A percentile compares a stretch with the other conserved stretches of the same genome.
Conservation (phyloP, 2,329 filamentous ascomycete genomes). For the Aspergillus quadricinctus region DNA sequence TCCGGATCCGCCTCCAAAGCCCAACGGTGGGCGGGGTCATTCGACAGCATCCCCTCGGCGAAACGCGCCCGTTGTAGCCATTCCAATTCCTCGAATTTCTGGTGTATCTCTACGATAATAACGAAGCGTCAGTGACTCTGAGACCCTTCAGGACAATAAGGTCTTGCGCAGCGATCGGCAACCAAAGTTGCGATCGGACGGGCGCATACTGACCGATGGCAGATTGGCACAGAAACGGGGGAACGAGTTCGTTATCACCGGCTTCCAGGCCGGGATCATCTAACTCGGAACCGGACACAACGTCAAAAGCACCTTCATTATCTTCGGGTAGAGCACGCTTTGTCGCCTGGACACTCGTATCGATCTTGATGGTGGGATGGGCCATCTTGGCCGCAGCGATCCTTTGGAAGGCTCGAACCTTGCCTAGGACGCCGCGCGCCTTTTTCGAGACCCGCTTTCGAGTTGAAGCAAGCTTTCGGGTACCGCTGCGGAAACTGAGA, state of each 20-base stretch:
- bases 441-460: conserved; percentile 34
- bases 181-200: background rate
- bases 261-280: conserved; percentile 24
- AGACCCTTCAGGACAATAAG: background rate
- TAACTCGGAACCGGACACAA: conserved; percentile 21
- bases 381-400: conserved; percentile 40
- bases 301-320: conserved; percentile 27
- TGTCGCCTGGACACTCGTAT: conserved; percentile 34
- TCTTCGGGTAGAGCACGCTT: conserved; percentile 38
- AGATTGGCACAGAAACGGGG: conserved; percentile 37
- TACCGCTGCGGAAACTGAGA: conserved; percentile 25
- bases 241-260: conserved; percentile 30
- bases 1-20: conserved; percentile 56
- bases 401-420: conserved; percentile 38
- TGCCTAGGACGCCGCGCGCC: conserved; percentile 39
- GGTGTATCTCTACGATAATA: conserved; percentile 48
- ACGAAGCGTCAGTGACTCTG: conserved; percentile 4
- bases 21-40: conserved; percentile 51
- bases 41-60: conserved; percentile 40
- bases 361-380: conserved; percentile 38
- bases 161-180: background rate
- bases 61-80: conserved; percentile 56
- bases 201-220: conserved; percentile 30
- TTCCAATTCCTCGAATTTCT: conserved; percentile 59
- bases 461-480: conserved; percentile 27